These are phyloP conservation scores for Bullera alba DNA, from an alignment of 768 basidiomycete genomes.

Conservation along the genomic window DNA sequence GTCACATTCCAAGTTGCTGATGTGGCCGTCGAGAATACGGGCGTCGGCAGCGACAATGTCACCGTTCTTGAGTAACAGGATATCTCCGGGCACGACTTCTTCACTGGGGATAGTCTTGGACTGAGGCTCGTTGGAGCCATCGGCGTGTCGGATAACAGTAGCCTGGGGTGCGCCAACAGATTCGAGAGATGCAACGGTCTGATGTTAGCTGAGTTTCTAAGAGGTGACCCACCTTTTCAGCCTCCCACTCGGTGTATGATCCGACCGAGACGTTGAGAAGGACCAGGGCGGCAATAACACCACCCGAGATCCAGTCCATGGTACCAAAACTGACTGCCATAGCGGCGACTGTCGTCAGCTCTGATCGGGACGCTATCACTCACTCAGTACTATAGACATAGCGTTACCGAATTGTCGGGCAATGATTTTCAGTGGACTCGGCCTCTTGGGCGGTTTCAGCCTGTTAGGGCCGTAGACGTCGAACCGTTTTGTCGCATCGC, in stretches of 20 bases:
- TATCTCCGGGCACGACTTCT: slow-evolving; percentile 50
- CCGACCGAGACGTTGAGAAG: slow-evolving; percentile 45
- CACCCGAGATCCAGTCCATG: slow-evolving; percentile 54
- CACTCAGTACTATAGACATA: slow-evolving; percentile 34
- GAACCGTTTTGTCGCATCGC: slow-evolving; percentile 25
- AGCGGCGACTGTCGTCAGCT: slow-evolving; percentile 30
- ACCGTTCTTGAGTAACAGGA: slow-evolving; percentile 48
- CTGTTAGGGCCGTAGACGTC: slow-evolving; percentile 43
- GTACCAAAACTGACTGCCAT: slow-evolving; percentile 56
- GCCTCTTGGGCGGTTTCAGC: slow-evolving; percentile 40
- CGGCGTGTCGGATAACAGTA: slow-evolving; percentile 38
- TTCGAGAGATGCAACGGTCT: slow-evolving; percentile 48
- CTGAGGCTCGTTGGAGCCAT: slow-evolving; percentile 1
- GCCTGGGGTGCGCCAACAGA: slow-evolving; percentile 47
- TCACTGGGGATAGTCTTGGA: slow-evolving; percentile 35
- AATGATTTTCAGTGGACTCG: slow-evolving; percentile 35
- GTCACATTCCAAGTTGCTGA: slow-evolving; percentile 52
- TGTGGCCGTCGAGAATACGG: slow-evolving; percentile 48
- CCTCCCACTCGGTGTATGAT: slow-evolving; percentile 45
- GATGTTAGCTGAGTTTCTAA: neutral
- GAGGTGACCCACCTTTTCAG: slow-evolving; percentile 37
- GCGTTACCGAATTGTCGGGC: slow-evolving; percentile 43
- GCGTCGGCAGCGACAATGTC: slow-evolving; percentile 49
- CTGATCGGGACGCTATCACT: slow-evolving; percentile 5
- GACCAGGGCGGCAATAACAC: slow-evolving; percentile 46